These are phyloP conservation scores for Mortierella sp. DNA, from an alignment of 371 early-diverging fungal species.

Conservation along the genomic window DNA sequence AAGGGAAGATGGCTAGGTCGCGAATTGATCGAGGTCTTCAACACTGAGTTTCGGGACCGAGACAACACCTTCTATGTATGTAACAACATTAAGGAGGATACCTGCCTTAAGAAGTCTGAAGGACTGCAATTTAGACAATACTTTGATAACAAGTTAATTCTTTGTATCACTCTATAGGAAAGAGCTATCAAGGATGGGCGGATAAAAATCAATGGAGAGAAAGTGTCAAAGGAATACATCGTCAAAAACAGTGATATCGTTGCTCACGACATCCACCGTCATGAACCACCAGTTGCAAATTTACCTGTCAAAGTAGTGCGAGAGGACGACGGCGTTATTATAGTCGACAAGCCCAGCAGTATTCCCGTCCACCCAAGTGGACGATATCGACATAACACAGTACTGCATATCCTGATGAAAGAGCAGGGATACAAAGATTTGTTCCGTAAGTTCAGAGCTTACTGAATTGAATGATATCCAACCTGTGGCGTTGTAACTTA, in stretches of 20 bases:
- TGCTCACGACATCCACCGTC: conserved; percentile 89
- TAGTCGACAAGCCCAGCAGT: conserved; percentile 92
- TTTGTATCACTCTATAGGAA: conserved; percentile 57
- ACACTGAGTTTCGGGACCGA: conserved; percentile 89
- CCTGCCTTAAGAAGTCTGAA: too few species aligned
- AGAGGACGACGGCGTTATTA: conserved; percentile 74
- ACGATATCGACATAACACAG: conserved; percentile 85
- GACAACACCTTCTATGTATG: conserved; percentile 85
- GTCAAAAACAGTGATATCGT: conserved; percentile 83
- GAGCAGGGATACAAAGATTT: conserved; percentile 73
- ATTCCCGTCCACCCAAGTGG: conserved; percentile 92
- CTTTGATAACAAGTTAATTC: not conserved
- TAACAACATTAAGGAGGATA: not conserved
- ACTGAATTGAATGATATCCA: not conserved
- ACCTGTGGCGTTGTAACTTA: not conserved
- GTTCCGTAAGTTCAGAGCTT: conserved; percentile 69
- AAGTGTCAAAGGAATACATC: conserved; percentile 62
- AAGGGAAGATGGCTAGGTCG: conserved; percentile 94
- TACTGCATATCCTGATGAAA: conserved; percentile 80
- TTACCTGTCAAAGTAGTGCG: conserved; percentile 72
- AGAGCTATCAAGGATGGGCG: conserved; percentile 83
- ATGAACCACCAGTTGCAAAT: conserved; percentile 93
- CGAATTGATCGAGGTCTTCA: conserved; percentile 81
- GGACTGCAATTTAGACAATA: too few species aligned
- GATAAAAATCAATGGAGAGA: conserved; percentile 82